Conservation (phyloP, 108 stramenopile genomes). For the Pseudonitzschia multiseries region DNA sequence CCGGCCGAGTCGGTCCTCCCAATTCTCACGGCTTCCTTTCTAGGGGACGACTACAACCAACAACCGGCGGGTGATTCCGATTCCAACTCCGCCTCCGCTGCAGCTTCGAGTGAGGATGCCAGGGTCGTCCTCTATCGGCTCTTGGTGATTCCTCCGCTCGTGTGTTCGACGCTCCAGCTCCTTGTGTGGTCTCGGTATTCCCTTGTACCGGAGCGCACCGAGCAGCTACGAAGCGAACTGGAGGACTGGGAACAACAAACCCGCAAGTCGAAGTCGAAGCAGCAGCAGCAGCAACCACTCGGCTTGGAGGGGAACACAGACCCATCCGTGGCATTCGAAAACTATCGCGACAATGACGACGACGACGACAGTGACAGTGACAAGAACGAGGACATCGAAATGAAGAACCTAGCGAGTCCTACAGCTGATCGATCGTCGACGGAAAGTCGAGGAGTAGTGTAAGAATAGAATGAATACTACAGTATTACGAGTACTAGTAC, state of each 20-base stretch:
- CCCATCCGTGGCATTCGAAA: not conserved
- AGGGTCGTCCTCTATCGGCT: conserved; percentile 26
- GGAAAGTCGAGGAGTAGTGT: no score
- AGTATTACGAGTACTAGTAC: no score
- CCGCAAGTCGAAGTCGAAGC: not conserved
- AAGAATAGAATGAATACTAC: no score
- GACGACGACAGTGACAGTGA: not conserved
- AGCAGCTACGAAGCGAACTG: not conserved
- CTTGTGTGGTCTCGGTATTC: conserved; percentile 27
- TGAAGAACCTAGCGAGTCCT: no score
- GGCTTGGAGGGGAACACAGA: not conserved
- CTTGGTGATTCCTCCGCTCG: conserved; percentile 35
- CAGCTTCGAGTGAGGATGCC: no score
- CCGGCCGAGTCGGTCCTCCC: conserved; percentile 32
- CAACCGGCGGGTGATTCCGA: no score
- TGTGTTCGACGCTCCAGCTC: conserved; percentile 34
- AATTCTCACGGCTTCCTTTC: conserved; percentile 26
- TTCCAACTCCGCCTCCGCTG: no score
- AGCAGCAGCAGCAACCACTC: not conserved
- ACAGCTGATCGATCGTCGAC: no score
- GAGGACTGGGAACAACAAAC: not conserved
- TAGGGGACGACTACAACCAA: conserved; percentile 7
- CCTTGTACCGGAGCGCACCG: conserved; percentile 14
- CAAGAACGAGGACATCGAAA: no score
- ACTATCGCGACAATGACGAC: not conserved